Conservation (phyloP, 2,329 filamentous ascomycete genomes). For the Aspergillus amoenus region DNA sequence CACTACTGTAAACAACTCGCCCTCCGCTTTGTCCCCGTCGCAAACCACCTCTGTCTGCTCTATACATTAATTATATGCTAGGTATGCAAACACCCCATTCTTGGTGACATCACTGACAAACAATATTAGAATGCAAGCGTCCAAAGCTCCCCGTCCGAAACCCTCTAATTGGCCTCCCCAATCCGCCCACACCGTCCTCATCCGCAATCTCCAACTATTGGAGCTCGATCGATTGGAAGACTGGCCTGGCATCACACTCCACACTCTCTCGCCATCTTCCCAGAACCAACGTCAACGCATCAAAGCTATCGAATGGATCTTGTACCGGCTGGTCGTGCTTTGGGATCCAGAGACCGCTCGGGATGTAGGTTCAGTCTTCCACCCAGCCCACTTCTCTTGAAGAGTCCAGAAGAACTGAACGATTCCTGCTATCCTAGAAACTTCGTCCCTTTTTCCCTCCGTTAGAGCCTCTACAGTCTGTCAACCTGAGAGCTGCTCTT, state of each 20-base stretch:
- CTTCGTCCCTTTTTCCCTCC: conserved; percentile 88
- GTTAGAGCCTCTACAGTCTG: conserved; percentile 81
- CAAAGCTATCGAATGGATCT: conserved; percentile 80
- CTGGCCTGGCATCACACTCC: conserved; percentile 73
- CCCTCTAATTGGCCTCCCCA: conserved; percentile 42
- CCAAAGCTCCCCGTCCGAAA: conserved; percentile 32
- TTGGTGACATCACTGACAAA: conserved; percentile 2
- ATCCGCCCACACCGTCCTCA: conserved; percentile 64
- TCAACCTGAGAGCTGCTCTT: conserved; percentile 82
- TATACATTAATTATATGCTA: not conserved
- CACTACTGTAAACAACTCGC: conserved; percentile 2
- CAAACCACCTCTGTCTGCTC: not conserved
- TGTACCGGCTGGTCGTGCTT: conserved; percentile 81
- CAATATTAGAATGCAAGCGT: conserved; percentile 10
- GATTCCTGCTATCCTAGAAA: conserved; percentile 57
- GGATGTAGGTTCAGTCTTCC: conserved; percentile 53
- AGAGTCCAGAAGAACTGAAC: conserved; percentile 11
- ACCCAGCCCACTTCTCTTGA: not conserved
- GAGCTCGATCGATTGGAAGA: conserved; percentile 73
- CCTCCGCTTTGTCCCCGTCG: not conserved
- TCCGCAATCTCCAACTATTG: conserved; percentile 80
- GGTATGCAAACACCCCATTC: not conserved
- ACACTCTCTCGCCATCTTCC: conserved; percentile 68
- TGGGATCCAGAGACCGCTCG: conserved; percentile 78
- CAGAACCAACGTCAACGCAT: conserved; percentile 81